Percentiles rank a stretch among this genome's conserved stretches.
These are phyloP conservation scores for Colletotrichum camelliae DNA, from an alignment of 2,329 filamentous ascomycete genomes.

Conservation along the genomic window DNA sequence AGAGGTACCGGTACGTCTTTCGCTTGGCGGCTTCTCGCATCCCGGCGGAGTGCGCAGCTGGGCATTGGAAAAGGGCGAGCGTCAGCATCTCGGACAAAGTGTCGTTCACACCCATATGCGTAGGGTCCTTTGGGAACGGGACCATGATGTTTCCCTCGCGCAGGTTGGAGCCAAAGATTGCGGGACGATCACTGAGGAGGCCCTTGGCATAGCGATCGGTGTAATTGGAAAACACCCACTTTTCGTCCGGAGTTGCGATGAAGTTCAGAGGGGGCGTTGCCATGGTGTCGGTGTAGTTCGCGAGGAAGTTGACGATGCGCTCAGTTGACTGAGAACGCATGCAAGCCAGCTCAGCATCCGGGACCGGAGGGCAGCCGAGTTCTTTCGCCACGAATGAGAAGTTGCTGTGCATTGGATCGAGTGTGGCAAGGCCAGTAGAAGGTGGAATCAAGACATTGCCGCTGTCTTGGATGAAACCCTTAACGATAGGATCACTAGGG, in stretches of 20 bases:
- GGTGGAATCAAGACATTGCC: background rate
- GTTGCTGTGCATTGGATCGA: slow-evolving; percentile 30
- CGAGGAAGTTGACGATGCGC: slow-evolving; percentile 40
- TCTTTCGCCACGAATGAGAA: slow-evolving; percentile 48
- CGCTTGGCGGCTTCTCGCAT: background rate
- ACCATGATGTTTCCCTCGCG: background rate
- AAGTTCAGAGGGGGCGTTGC: slow-evolving; percentile 43
- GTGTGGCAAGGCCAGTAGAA: slow-evolving; percentile 32
- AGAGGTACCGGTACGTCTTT: slow-evolving; percentile 27
- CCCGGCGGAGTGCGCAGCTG: background rate
- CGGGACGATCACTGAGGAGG: slow-evolving; percentile 35
- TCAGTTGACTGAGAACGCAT: slow-evolving; percentile 39
- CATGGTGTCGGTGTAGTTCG: slow-evolving; percentile 35
- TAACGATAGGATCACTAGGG: background rate
- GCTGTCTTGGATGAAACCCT: background rate
- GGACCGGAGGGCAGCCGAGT: slow-evolving; percentile 32
- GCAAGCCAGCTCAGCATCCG: slow-evolving; percentile 34
- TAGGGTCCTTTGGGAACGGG: background rate
- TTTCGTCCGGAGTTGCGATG: slow-evolving; percentile 38
- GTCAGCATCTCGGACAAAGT: background rate
- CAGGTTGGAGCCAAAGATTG: background rate
- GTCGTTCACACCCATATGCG: background rate
- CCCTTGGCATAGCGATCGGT: slow-evolving; percentile 33
- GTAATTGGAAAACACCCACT: slow-evolving; percentile 47
- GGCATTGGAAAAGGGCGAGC: background rate